Conservation (phyloP, 2,329 filamentous ascomycete genomes). For the Cercospora zeina region DNA sequence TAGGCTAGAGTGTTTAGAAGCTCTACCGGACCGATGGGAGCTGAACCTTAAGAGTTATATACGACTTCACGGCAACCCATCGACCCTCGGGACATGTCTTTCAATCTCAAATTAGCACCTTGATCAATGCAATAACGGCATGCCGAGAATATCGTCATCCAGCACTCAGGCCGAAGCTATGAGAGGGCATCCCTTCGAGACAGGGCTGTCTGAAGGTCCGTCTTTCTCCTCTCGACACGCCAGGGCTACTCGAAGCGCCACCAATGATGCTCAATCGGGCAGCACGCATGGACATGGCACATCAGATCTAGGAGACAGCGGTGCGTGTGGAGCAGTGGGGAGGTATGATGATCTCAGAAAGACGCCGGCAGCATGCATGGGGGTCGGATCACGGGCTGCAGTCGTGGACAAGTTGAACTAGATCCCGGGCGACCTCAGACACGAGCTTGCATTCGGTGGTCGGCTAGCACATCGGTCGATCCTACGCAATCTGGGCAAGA, state of each 20-base stretch:
- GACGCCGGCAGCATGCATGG: conserved; percentile 11
- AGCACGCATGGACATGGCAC: conserved; percentile 14
- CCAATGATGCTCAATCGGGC: conserved; percentile 20
- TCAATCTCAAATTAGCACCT: conserved; percentile 29
- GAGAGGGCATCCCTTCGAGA: conserved; percentile 10
- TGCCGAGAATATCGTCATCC: conserved; percentile 24
- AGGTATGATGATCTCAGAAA: not conserved
- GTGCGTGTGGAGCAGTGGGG: conserved; percentile 1
- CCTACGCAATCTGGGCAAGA: conserved; percentile 24
- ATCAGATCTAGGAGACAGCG: conserved; percentile 2
- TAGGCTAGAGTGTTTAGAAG: conserved; percentile 22
- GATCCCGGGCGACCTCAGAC: conserved; percentile 23
- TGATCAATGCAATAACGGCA: conserved; percentile 21
- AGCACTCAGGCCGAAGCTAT: conserved; percentile 20
- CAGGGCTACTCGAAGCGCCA: conserved; percentile 8
- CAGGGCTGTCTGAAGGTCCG: conserved; percentile 23
- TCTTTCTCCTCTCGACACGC: conserved; percentile 16
- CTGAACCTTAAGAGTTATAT: conserved; percentile 29
- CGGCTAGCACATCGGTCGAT: conserved; percentile 24
- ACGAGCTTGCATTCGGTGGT: conserved; percentile 2
- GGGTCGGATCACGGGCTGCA: conserved; percentile 11
- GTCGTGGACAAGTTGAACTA: conserved; percentile 17
- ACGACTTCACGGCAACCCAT: conserved; percentile 13
- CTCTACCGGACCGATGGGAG: conserved; percentile 26
- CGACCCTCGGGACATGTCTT: conserved; percentile 21